These are phyloP conservation scores for Xanthoparmelia taractica DNA, from an alignment of 495 filamentous ascomycete genomes.

Conservation along the genomic window DNA sequence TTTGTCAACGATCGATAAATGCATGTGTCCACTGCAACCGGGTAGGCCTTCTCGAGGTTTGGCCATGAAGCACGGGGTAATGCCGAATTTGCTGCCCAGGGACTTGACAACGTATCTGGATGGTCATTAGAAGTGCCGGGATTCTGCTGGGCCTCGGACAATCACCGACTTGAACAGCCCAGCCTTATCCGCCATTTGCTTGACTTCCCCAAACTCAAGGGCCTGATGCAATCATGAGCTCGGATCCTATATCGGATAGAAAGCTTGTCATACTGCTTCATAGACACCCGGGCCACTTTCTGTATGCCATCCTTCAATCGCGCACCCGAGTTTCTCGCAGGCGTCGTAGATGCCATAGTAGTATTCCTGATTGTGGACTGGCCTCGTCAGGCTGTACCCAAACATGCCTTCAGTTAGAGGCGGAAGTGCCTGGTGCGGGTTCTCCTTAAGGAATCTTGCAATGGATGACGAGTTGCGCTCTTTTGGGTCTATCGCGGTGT, in stretches of 20 bases:
- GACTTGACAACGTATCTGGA: slow-evolving; percentile 74
- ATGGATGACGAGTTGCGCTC: slow-evolving; percentile 63
- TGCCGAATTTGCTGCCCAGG: slow-evolving; percentile 73
- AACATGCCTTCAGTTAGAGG: slow-evolving; percentile 94
- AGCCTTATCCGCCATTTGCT: slow-evolving; percentile 83
- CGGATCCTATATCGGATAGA: not conserved
- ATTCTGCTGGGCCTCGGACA: not conserved
- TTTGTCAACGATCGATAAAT: slow-evolving; percentile 70
- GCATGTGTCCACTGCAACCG: slow-evolving; percentile 92
- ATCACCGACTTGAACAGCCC: slow-evolving; percentile 75
- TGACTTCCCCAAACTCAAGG: slow-evolving; percentile 75
- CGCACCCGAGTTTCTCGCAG: slow-evolving; percentile 71
- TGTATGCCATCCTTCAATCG: slow-evolving; percentile 95
- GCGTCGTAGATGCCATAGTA: slow-evolving; percentile 86
- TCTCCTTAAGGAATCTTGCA: slow-evolving; percentile 63
- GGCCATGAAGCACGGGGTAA: slow-evolving; percentile 98
- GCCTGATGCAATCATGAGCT: slow-evolving; percentile 39
- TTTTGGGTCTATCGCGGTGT: slow-evolving; percentile 30
- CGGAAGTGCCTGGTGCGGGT: slow-evolving; percentile 63
- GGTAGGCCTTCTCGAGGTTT: slow-evolving; percentile 85
- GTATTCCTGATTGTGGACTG: slow-evolving; percentile 87
- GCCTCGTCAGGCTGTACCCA: slow-evolving; percentile 88
- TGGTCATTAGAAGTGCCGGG: not conserved
- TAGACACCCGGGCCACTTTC: slow-evolving; percentile 94
- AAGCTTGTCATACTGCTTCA: slow-evolving; percentile 61